Evolutionary conservation across 2,329 filamentous ascomycete species (phyloP), one percentile per base, ranked within the genome.

Genomic region (Rhynchosporium secalis): DNA sequence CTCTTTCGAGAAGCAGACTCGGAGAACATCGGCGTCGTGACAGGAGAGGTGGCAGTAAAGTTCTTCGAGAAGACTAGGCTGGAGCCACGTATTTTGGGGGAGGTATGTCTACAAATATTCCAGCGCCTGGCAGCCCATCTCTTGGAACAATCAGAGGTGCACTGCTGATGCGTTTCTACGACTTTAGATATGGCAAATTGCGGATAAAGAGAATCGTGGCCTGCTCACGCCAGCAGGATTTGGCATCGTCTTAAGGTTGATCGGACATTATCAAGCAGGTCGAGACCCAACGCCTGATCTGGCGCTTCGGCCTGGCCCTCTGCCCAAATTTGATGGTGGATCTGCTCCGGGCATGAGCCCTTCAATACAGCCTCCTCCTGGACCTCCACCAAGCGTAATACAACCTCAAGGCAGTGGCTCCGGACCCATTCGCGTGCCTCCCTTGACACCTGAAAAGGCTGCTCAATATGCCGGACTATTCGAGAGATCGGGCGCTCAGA

Each of bases 21-120:
- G 63, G 95, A 97, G 71, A 90, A 86, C 74, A 88, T 96, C 62
- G 92, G 93, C 61, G 92, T 98, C 67, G 91, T 99, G 40, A 97
- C 95, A 20, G 95, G 95, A 76, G 95, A 99, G 77, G 85, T 96
- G 65, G 95, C 95, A 63, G 93, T 99, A 76, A 91, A 92, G 75
- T 98, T 99, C 81, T 99, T 99, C 75, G 93, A 98, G 78, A 95
- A 95, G 81, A 98, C 95, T 51, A 88, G 90, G 70, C 82, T 99
- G 55, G 87, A 94, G 65, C 91, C 93, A 59, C 87, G 91, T 65
- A 83, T 95, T 55, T 83, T 99, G 63, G 95, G 94, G 76, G 88
- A 96, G 85, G 91, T 94, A 58, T 20, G 68, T 60, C 48, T 36
- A 54, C 20, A 43, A 33, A 20, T 15, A 8, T 28, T 41, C 20